Percentiles rank a stretch among this genome's conserved stretches.
These are phyloP conservation scores for Pythium dissotocum DNA, from an alignment of 352 stramenopile genomes.

Conservation along the genomic window DNA sequence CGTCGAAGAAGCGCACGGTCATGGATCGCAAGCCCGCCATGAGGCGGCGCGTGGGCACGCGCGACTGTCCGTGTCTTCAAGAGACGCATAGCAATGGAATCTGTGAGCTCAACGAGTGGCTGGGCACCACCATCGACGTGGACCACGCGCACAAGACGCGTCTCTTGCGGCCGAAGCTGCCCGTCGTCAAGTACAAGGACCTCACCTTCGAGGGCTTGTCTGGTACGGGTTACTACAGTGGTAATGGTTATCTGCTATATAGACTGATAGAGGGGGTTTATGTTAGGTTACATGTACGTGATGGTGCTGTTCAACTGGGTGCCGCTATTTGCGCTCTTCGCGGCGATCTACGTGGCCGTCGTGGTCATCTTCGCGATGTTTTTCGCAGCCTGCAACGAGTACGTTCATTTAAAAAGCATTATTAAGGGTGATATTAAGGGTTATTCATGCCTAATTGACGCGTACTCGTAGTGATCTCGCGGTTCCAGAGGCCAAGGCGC, in stretches of 20 bases:
- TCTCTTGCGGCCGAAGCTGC: conserved; percentile 37
- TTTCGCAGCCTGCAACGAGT: conserved; percentile 45
- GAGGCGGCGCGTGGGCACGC: conserved; percentile 6
- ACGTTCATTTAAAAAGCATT: background rate
- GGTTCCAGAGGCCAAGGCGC: conserved; percentile 16
- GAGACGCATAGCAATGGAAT: conserved; percentile 35
- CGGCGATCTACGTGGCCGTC: conserved; percentile 45
- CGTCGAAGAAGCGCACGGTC: conserved; percentile 42
- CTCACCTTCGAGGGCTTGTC: conserved; percentile 38
- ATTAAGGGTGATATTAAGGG: background rate
- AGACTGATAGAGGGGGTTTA: background rate
- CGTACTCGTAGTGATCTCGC: conserved; percentile 11
- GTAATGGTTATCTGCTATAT: background rate
- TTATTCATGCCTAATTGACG: background rate
- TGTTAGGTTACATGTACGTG: conserved; percentile 46
- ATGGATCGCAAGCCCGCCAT: conserved; percentile 22
- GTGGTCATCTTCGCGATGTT: conserved; percentile 52
- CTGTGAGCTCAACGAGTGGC: conserved; percentile 56
- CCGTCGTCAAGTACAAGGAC: conserved; percentile 52
- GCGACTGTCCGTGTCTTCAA: conserved; percentile 36
- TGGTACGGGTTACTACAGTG: conserved; percentile 18
- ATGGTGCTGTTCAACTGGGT: conserved; percentile 51
- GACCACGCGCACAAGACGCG: conserved; percentile 15
- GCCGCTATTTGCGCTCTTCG: conserved; percentile 46
- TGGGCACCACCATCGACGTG: conserved; percentile 50